Evolutionary conservation across 148 eudicot genomes (phyloP).

Genomic region (Persicaria maculosa): DNA sequence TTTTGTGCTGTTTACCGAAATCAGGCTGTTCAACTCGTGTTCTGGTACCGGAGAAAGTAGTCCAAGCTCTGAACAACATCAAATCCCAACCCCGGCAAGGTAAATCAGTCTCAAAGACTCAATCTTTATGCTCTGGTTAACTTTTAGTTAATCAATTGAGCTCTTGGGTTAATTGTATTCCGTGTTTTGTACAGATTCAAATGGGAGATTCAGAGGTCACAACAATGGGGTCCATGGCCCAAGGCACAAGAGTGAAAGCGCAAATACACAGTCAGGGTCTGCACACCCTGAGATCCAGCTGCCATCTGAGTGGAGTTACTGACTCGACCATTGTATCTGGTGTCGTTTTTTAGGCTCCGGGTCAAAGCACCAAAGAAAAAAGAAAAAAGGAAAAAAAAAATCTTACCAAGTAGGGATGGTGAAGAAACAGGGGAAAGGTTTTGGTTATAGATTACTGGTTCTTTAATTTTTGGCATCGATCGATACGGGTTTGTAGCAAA

Average conservation of each 20-base stretch:
- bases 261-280: conserved; percentile 5
- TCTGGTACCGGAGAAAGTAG: conserved; percentile 5
- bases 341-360: conserved; percentile 10
- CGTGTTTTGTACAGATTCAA: not conserved
- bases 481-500: not conserved
- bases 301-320: conserved; percentile 58
- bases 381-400: not conserved
- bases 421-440: not conserved
- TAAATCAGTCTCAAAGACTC: not conserved
- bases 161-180: not conserved
- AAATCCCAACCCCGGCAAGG: not conserved
- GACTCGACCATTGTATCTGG: conserved; percentile 4
- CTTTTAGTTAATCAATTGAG: not conserved
- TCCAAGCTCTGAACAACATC: conserved; percentile 10
- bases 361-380: not conserved
- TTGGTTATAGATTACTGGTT: not conserved
- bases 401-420: not conserved
- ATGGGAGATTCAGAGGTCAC: not conserved
- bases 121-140: not conserved
- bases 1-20: not conserved
- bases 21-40: conserved; percentile 5
- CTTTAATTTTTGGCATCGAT: not conserved
- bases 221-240: not conserved
- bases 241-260: not conserved
- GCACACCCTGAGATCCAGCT: conserved; percentile 27